Conservation (phyloP, 2,329 filamentous ascomycete species). For the Trichophaea hybrida region DNA sequence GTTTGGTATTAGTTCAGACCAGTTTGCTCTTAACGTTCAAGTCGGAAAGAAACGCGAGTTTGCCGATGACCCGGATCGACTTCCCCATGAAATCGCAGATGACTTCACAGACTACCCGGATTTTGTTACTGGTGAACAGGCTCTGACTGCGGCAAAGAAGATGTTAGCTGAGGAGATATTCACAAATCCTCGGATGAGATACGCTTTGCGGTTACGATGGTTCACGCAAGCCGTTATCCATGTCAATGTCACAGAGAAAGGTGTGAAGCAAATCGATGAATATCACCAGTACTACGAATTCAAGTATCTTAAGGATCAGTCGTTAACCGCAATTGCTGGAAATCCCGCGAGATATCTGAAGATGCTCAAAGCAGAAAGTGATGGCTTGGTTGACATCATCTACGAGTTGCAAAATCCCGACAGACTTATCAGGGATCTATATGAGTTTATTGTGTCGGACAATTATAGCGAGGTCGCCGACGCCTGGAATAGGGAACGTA, state of each 20-base stretch:
- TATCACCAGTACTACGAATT: conserved; percentile 95
- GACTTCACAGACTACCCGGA: conserved; percentile 53
- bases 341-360: conserved; percentile 83
- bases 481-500: conserved; percentile 80
- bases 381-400: conserved; percentile 76
- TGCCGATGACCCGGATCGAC: conserved; percentile 67
- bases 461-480: conserved; percentile 91
- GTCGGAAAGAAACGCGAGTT: conserved; percentile 64
- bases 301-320: conserved; percentile 87
- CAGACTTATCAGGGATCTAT: conserved; percentile 61
- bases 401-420: conserved; percentile 63
- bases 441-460: conserved; percentile 77
- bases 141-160: conserved; percentile 64
- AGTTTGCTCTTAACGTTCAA: conserved; percentile 73
- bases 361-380: conserved; percentile 94
- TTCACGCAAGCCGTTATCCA: conserved; percentile 75
- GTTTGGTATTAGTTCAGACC: conserved; percentile 79
- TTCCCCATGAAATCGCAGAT: conserved; percentile 78
- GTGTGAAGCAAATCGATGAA: conserved; percentile 82
- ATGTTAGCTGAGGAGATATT: conserved; percentile 87
- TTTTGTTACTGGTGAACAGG: conserved; percentile 60
- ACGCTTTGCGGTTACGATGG: conserved; percentile 67
- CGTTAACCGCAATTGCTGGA: conserved; percentile 63
- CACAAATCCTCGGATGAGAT: conserved; percentile 75
- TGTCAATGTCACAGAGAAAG: conserved; percentile 85